Evolutionary conservation across 2,329 filamentous ascomycete genomes (phyloP), one percentile per base, ranked within the genome.

Genomic region (Fusarium scirpi): DNA sequence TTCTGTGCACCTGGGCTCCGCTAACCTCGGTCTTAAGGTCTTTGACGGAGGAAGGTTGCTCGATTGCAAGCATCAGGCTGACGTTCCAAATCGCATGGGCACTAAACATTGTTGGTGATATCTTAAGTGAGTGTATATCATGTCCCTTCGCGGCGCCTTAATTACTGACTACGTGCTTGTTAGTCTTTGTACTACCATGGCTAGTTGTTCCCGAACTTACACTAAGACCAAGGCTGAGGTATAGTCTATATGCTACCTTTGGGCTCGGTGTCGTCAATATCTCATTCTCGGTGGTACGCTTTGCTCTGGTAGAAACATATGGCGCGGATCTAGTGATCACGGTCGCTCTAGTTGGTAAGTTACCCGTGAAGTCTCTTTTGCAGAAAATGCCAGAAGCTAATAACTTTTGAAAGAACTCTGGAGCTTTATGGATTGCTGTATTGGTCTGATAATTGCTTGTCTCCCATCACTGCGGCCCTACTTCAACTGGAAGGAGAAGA

Each of bases 111-210:
- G n/a, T 12, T 4, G 56, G 55, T 2, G 67, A 71, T 10, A 16
- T 71, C 13, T 25, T 71, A 4, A 60, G 67, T 67, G 27, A 20
- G 47, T 29, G 7, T 1, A 3, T 6, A 7, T 5, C 1, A 0
- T 1, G 9, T 4, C 4, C 34, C 7, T 25, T n/a, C n/a, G n/a
- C n/a, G n/a, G n/a, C n/a, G n/a, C n/a, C 8, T 6, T 15, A 4
- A 3, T 2, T 12, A 5, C 10, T 53, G 6, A 54, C 15, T 10
- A 6, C 4, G 4, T 3, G 7, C 1, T 16, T 1, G 8, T 2
- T 16, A 70, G 68, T 70, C 3, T 71, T 67, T 13, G 22, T 53
- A 16, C 29, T 71, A 2, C 68, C 68, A 5, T 70, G 68, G 67
- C 47, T 70, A 13, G 61, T 71, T 2, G 25, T 70, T 4, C 52